A percentile compares a stretch with the other conserved stretches of the same genome.
Evolutionary conservation across 2,329 filamentous ascomycete species (phyloP).

Genomic region (Cordyceps farinosa): DNA sequence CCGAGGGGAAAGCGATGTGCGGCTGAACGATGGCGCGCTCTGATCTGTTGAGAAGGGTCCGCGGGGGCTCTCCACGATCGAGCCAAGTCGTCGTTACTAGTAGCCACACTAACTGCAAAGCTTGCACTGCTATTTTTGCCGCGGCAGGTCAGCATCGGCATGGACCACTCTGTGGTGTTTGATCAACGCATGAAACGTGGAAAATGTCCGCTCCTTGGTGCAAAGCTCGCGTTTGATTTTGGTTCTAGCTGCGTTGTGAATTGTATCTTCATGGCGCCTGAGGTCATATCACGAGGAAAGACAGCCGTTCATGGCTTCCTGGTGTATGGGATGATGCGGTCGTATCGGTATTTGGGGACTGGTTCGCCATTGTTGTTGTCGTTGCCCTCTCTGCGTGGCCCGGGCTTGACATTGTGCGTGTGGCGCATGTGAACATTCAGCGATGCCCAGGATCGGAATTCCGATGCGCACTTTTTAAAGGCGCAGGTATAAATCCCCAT

Average conservation of each 20-base stretch:
- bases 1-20: background rate
- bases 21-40: background rate
- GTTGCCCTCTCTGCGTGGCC: background rate
- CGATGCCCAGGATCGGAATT: background rate
- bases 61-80: background rate
- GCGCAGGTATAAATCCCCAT: no score
- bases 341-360: background rate
- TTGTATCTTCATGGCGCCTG: background rate
- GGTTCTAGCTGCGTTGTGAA: background rate
- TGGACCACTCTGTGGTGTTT: background rate
- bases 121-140: background rate
- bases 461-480: background rate
- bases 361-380: background rate
- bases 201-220: background rate
- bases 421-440: background rate
- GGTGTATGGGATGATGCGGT: background rate
- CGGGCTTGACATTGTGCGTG: background rate
- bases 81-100: background rate
- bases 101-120: background rate
- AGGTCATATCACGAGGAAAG: background rate
- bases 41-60: background rate
- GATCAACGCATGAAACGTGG: background rate
- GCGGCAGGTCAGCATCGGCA: no score
- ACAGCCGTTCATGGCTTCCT: background rate
- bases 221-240: background rate